Conservation (phyloP, 106 monocot species). For the Dactylorhiza incarnata region DNA sequence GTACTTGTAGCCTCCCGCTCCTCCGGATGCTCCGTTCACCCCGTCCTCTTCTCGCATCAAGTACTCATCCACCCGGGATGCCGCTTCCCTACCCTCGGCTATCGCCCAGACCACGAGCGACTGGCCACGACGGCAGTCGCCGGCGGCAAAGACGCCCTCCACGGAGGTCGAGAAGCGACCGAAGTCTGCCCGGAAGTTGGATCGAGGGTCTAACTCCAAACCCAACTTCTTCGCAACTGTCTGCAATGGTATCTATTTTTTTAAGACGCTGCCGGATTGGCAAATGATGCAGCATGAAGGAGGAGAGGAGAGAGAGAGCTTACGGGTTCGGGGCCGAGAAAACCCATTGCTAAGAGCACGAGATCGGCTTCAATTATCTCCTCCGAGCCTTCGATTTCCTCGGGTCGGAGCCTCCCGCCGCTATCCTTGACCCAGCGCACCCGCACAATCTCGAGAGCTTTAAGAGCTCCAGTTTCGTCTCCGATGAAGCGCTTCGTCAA, state of each 20-base stretch:
- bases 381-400: slow-evolving; percentile 74
- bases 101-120: slow-evolving; percentile 98
- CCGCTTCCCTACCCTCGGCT: slow-evolving; percentile 83
- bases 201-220: slow-evolving; percentile 66
- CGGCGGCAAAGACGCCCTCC: slow-evolving; percentile 87
- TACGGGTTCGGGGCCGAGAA: slow-evolving; percentile 92
- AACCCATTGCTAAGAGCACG: slow-evolving; percentile 90
- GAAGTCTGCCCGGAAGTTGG: slow-evolving; percentile 89
- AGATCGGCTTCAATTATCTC: slow-evolving; percentile 89
- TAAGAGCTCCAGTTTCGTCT: slow-evolving; percentile 76
- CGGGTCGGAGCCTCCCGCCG: slow-evolving; percentile 52
- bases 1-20: background rate
- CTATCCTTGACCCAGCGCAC: slow-evolving; percentile 80
- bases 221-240: slow-evolving; percentile 69
- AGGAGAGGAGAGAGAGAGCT: slow-evolving; percentile 9
- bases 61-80: slow-evolving; percentile 69
- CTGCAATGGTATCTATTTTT: slow-evolving; percentile 21
- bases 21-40: background rate
- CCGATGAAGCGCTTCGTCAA: slow-evolving; percentile 84
- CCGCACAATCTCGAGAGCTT: slow-evolving; percentile 72
- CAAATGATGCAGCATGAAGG: background rate
- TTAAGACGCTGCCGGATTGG: background rate
- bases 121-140: slow-evolving; percentile 92
- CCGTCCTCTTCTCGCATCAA: slow-evolving; percentile 39
- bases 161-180: slow-evolving; percentile 81